A percentile compares a stretch with the other conserved stretches of the same genome.
Evolutionary conservation across 495 filamentous ascomycete species (phyloP).

Genomic region (Lichina pygmaea): DNA sequence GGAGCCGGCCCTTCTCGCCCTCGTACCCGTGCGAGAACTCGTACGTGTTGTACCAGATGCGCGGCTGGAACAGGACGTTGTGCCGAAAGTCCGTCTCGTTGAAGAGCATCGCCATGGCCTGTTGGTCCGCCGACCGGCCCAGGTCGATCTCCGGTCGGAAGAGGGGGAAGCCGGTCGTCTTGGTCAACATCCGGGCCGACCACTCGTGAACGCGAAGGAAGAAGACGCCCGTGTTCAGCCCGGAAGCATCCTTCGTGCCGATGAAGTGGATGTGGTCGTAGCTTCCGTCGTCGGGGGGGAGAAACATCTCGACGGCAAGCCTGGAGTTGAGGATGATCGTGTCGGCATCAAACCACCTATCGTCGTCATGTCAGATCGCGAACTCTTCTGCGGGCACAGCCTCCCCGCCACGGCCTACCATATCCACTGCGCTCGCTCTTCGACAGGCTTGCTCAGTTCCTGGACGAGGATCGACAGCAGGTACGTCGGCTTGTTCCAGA

Average conservation of each 20-base stretch:
- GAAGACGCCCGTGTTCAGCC: conserved; percentile 9
- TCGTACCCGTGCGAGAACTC: conserved; percentile 10
- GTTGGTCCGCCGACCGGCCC: conserved; percentile 12
- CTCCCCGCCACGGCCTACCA: conserved; percentile 10
- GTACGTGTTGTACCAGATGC: conserved; percentile 16
- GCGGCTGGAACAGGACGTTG: conserved; percentile 6
- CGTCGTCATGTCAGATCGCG: neutral
- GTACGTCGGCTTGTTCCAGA: conserved; percentile 18
- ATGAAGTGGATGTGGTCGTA: conserved; percentile 17
- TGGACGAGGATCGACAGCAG: conserved; percentile 14
- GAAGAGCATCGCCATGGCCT: conserved; percentile 11
- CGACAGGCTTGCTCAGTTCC: conserved; percentile 16
- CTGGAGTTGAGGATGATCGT: conserved; percentile 16
- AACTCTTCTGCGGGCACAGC: no score
- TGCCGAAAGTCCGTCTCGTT: conserved; percentile 9
- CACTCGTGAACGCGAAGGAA: conserved; percentile 15
- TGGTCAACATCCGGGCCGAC: conserved; percentile 14
- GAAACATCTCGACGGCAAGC: conserved; percentile 18
- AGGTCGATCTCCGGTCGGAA: conserved; percentile 10
- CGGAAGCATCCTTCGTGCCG: conserved; percentile 3
- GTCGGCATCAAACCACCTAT: conserved; percentile 19
- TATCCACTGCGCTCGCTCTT: conserved; percentile 16
- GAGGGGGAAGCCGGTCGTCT: conserved; percentile 12
- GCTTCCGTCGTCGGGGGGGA: conserved; percentile 12
- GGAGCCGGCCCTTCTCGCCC: conserved; percentile 11